Evolutionary conservation across 768 basidiomycete species (phyloP), one percentile per base, ranked within the genome.

Genomic region (Butyriboletus loyo): DNA sequence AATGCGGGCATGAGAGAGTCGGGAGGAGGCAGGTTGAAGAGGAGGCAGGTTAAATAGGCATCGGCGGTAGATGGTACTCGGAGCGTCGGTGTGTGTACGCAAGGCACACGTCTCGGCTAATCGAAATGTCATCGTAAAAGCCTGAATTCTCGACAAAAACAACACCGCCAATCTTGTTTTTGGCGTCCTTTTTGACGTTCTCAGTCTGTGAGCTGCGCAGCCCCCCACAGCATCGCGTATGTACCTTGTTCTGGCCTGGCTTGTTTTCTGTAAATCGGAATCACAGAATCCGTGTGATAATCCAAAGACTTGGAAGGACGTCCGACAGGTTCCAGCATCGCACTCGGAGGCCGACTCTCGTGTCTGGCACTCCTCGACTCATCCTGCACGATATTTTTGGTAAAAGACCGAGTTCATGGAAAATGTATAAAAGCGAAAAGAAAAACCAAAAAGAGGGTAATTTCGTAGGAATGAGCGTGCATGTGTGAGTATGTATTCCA

Each of bases 1-100:
- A 92, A 92, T 10, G 68, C 61, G 49, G 76, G 71, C 77, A 77
- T 80, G 50, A 5, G 0, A 24, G 46, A n/a, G 4, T 15, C 6
- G 7, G 17, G 27, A 27, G 8, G 15, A 27, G 6, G 3, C n/a
- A 8, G 25, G 6, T 19, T 4, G 9, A 25, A 25, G 13, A 13
- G 14, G 13, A n/a, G 21, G 1, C 7, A 7, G 14, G 46, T 50
- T 50, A 50, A 50, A 28, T 35, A 50, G 25, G 4, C 45, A 41
- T n/a, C n/a, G n/a, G n/a, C 11, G 11, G 32, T 24, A 11, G 22
- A 39, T 17, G 17, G 45, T 38, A 22, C n/a, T 40, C 39, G 22
- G 38, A 22, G 30, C 10, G 27, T 52, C 38, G 51, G 35, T 34
- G 31, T 21, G 42, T 53, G 55, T 50, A 52, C 50, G 30, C 45